Evolutionary conservation across 805 yeast species (phyloP).

Genomic region (Vanderwaltozyma tropicalis): DNA sequence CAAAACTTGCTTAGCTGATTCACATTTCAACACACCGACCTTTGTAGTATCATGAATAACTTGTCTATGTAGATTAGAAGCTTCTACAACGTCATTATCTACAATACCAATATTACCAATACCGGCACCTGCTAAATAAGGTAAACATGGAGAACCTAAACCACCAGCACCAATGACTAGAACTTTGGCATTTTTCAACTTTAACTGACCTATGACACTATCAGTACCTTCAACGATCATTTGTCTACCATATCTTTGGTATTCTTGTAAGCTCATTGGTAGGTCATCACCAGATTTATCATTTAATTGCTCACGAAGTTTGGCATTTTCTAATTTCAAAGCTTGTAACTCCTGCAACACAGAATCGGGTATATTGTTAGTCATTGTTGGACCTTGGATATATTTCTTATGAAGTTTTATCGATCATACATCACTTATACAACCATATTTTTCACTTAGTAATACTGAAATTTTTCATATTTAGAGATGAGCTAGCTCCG

Average conservation of each 20-base stretch:
- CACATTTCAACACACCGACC: slow-evolving; percentile 66
- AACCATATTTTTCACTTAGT: too few species aligned
- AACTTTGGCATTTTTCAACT: slow-evolving; percentile 46
- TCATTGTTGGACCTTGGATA: background rate
- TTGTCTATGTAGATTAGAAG: slow-evolving; percentile 83
- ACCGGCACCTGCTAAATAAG: slow-evolving; percentile 82
- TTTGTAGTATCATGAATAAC: slow-evolving; percentile 59
- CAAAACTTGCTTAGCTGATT: slow-evolving; percentile 57
- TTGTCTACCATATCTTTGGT: slow-evolving; percentile 81
- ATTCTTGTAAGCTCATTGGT: slow-evolving; percentile 50
- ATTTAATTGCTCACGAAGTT: slow-evolving; percentile 11
- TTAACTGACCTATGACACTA: slow-evolving; percentile 38
- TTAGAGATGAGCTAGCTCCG: too few species aligned
- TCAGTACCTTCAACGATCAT: slow-evolving; percentile 85
- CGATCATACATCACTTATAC: too few species aligned
- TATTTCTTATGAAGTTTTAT: too few species aligned
- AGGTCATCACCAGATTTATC: background rate
- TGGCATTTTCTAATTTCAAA: slow-evolving; percentile 21
- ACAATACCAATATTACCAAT: slow-evolving; percentile 76
- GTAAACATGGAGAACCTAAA: slow-evolving; percentile 81
- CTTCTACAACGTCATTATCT: slow-evolving; percentile 78
- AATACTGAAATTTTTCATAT: too few species aligned
- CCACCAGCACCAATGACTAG: slow-evolving; percentile 96
- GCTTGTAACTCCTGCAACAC: slow-evolving; percentile 15
- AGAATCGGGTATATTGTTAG: background rate